Percentiles rank a stretch among this genome's conserved stretches.
Evolutionary conservation across 1,139 yeast species (phyloP).

Genomic region (Nakaseomyces delphensis): DNA sequence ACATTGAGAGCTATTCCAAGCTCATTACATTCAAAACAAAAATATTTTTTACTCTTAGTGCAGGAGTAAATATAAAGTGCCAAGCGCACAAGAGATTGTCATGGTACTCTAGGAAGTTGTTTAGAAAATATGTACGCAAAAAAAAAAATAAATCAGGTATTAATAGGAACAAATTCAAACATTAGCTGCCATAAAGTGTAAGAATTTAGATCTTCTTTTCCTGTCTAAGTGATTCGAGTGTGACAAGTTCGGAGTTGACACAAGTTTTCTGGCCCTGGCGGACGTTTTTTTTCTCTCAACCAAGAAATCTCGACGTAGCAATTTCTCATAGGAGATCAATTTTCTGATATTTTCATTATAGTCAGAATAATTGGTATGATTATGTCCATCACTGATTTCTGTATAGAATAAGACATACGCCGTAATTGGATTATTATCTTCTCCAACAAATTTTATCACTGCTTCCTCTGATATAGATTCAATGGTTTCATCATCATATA

Average conservation of each 20-base stretch:
- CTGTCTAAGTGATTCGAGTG: slow-evolving; percentile 7
- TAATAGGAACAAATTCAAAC: not conserved
- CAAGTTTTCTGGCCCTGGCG: not conserved
- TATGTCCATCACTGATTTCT: slow-evolving; percentile 20
- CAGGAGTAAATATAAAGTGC: too few species aligned
- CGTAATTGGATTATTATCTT: slow-evolving; percentile 79
- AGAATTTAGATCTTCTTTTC: slow-evolving; percentile 12
- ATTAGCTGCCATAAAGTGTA: slow-evolving; percentile 12
- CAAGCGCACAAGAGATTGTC: too few species aligned
- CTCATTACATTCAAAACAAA: too few species aligned
- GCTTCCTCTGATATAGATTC: slow-evolving; percentile 78
- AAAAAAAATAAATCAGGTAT: not conserved
- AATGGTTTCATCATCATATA: slow-evolving; percentile 92
- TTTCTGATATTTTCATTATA: slow-evolving; percentile 18
- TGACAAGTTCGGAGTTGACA: slow-evolving; percentile 7
- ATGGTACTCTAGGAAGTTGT: too few species aligned
- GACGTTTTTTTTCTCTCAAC: not conserved
- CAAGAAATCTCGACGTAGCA: slow-evolving; percentile 11
- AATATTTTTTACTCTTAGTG: too few species aligned
- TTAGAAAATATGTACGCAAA: not conserved
- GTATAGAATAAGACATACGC: slow-evolving; percentile 83
- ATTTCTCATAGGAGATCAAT: slow-evolving; percentile 21
- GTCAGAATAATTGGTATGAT: not conserved
- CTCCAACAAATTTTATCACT: slow-evolving; percentile 83
- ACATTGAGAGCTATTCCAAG: too few species aligned